Base-by-base conservation (phyloP, 495 filamentous ascomycete genomes). In the Lasiosphaeris hirsuta region DNA sequence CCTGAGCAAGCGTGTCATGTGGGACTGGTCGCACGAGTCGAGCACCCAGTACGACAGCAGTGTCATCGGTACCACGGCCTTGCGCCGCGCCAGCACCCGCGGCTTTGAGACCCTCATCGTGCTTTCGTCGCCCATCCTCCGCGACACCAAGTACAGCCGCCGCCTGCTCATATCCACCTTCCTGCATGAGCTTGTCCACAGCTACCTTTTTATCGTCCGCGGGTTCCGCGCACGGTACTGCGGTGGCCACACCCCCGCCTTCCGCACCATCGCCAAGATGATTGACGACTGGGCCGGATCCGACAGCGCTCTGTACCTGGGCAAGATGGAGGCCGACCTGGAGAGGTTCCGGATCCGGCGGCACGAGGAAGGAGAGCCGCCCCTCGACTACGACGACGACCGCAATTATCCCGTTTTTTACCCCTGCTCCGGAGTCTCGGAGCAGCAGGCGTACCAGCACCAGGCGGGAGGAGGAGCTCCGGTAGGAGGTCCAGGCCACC, bases 91-190 rank as follows among this genome's bases (percentile, higher is more conserved):
- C 19, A 55, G 59, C 39, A 64, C 58, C 0, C 64, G 68, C 19
- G 80, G 80, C 13, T 81, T 74, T 63, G 80, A 83, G 62, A 82
- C 81, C 3, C 68, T 81, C 35, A 81, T 84, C 51, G 76, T 81
- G 38, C 69, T 84, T 33, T 81, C 78, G 34, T 66, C 72, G 17
- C 69, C 76, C 9, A 80, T 83, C 18, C 72, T 84, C 14, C 65
- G 69, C 19, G 67, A 74, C 45, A 57, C 60, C 35, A 68, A 66
- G 38, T 83, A 78, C 64, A 78, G 78, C 59, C 64, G 78, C 11
- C 70, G 75, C 38, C 70, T 84, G 34, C 72, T 84, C 33, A 81
- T 84, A 52, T 78, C 75, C 15, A 78, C 81, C 2, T 82, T 84
- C 53, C 63, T 84, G 51, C 81, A 84, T 62, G 81, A 84, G 65